A percentile compares a stretch with the other conserved stretches of the same genome.
Evolutionary conservation across 345 rosid genomes (phyloP).

Genomic region (Geranium rotundifolium): DNA sequence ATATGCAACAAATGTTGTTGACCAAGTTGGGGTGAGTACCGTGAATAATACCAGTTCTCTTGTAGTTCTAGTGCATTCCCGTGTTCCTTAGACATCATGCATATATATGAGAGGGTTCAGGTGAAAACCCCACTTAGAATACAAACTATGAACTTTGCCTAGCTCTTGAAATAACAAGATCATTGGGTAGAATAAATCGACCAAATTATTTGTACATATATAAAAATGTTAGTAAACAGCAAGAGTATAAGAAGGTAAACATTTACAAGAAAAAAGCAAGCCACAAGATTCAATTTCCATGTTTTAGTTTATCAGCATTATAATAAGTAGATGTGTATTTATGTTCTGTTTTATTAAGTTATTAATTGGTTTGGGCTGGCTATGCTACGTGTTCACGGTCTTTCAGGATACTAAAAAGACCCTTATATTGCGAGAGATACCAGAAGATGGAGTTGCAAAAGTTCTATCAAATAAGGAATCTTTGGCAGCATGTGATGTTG

Average conservation of each 20-base stretch:
- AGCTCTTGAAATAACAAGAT: no score
- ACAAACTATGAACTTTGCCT: no score
- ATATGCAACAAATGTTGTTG: conserved; percentile 50
- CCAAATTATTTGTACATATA: no score
- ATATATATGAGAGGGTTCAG: neutral
- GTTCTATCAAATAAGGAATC: conserved; percentile 37
- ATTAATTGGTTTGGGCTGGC: conserved; percentile 8
- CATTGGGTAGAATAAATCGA: no score
- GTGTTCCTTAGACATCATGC: neutral
- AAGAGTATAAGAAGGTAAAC: no score
- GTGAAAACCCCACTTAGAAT: no score
- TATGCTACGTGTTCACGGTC: conserved; percentile 4
- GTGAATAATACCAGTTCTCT: conserved; percentile 3
- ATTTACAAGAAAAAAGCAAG: no score
- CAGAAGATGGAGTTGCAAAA: conserved; percentile 51
- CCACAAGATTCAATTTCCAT: no score
- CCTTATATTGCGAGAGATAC: conserved; percentile 57
- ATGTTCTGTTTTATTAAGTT: neutral
- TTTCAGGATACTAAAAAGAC: conserved; percentile 56
- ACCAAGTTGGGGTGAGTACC: conserved; percentile 56
- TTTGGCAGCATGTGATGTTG: conserved; percentile 60
- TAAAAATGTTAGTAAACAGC: no score
- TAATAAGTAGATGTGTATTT: neutral
- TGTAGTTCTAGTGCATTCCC: conserved; percentile 1
- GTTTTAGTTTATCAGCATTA: no score